A percentile compares a stretch with the other conserved stretches of the same genome.
phyloP scores from a whole-genome alignment of 345 rosid genomes.

The Durio zibethinus region DNA sequence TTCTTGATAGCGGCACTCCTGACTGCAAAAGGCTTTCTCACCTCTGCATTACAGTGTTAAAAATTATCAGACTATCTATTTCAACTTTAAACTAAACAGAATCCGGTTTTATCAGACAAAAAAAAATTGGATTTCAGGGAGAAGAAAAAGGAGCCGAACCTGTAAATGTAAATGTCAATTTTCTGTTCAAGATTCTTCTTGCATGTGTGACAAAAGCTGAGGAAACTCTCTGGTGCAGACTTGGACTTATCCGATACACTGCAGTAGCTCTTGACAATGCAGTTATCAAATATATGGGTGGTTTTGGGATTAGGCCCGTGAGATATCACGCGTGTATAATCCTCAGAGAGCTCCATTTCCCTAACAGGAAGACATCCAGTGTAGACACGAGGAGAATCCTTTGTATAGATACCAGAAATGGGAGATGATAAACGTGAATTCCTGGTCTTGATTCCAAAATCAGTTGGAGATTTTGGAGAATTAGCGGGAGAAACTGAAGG shows the following conservation, averaged over 20 bases:
- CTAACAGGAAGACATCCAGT: slow-evolving; percentile 32
- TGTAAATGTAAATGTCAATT: slow-evolving; percentile 69
- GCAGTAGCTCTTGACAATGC: slow-evolving; percentile 48
- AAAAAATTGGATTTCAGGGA: neutral
- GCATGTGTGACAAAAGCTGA: slow-evolving; percentile 65
- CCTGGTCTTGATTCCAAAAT: slow-evolving; percentile 53
- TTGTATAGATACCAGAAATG: slow-evolving; percentile 26
- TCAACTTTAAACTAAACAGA: neutral
- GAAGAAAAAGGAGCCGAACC: slow-evolving; percentile 32
- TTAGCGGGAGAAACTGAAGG: slow-evolving; percentile 16
- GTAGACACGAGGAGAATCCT: slow-evolving; percentile 27
- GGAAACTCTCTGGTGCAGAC: slow-evolving; percentile 32
- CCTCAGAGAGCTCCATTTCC: slow-evolving; percentile 79
- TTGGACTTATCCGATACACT: slow-evolving; percentile 19
- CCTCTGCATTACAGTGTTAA: slow-evolving; percentile 50
- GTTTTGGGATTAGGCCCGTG: slow-evolving; percentile 77
- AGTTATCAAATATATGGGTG: slow-evolving; percentile 76
- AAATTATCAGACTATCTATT: neutral
- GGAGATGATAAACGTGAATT: slow-evolving; percentile 24
- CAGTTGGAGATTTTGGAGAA: slow-evolving; percentile 33
- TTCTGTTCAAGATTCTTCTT: slow-evolving; percentile 63
- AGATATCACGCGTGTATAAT: slow-evolving; percentile 73
- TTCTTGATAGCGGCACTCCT: slow-evolving; percentile 71
- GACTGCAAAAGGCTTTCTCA: slow-evolving; percentile 79
- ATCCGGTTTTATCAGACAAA: neutral